Conservation (phyloP, 805 yeast genomes). For the Phaffomyces opuntiae region DNA sequence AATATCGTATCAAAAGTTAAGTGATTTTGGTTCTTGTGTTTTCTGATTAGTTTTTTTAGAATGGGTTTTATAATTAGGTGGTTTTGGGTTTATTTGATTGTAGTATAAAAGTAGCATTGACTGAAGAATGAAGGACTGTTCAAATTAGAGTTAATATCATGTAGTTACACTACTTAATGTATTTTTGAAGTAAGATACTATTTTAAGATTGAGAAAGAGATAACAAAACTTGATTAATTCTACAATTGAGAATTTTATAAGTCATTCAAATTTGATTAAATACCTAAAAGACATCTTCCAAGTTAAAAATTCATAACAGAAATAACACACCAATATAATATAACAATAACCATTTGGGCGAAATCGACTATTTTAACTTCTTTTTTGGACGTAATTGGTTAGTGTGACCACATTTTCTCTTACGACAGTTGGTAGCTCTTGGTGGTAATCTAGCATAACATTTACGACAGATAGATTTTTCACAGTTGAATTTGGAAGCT, state of each 20-base stretch:
- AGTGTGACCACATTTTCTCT: conserved; percentile 99
- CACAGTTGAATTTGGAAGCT: conserved; percentile 99
- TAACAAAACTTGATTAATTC: not conserved
- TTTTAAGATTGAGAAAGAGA: not conserved
- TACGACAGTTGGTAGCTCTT: conserved; percentile 99
- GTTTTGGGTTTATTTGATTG: too few species aligned
- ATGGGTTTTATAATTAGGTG: too few species aligned
- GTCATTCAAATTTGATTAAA: conserved; percentile 4
- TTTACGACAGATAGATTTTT: conserved; percentile 97
- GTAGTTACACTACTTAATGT: too few species aligned
- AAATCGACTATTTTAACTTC: conserved; percentile 84
- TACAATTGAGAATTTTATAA: not conserved
- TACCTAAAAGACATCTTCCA: conserved; percentile 1
- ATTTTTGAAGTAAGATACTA: too few species aligned
- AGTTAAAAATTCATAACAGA: conserved; percentile 1
- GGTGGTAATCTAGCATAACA: conserved; percentile 99
- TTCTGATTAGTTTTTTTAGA: too few species aligned
- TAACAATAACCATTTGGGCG: conserved; percentile 18
- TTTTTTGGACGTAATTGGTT: conserved; percentile 99
- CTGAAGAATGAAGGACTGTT: too few species aligned
- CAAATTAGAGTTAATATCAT: too few species aligned
- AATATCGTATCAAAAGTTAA: not conserved
- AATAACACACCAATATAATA: conserved; percentile 7
- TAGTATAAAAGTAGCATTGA: too few species aligned
- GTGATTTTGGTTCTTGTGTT: too few species aligned